phyloP scores from a whole-genome alignment of 306 rosid genomes.

The Adenanthera pavonina region DNA sequence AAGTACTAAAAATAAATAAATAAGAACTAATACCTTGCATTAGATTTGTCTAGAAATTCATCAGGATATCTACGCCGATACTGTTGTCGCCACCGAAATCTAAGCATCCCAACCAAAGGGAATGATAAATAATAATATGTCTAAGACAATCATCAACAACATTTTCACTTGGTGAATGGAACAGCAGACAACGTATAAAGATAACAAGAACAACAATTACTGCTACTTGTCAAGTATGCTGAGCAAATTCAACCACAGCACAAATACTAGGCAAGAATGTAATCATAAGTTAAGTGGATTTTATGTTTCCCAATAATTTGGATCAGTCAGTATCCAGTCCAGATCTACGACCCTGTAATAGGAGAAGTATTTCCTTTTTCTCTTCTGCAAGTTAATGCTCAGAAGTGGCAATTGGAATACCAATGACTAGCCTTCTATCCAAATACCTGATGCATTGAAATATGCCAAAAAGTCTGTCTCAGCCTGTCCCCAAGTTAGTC shows the following conservation, averaged over 20 bases:
- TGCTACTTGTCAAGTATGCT: conserved; percentile 4
- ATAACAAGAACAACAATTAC: not conserved
- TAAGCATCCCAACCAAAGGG: conserved; percentile 42
- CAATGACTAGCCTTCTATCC: not conserved
- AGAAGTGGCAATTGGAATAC: conserved; percentile 6
- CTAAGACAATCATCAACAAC: conserved; percentile 18
- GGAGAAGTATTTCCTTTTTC: not conserved
- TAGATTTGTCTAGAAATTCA: conserved; percentile 79
- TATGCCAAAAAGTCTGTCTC: not conserved
- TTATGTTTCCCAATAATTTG: not conserved
- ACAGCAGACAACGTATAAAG: not conserved
- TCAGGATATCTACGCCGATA: conserved; percentile 84
- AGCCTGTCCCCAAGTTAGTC: conserved; percentile 4
- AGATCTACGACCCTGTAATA: not conserved
- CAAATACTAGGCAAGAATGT: not conserved
- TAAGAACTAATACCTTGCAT: conserved; percentile 66
- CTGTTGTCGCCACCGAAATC: conserved; percentile 91
- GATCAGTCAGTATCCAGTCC: conserved; percentile 9
- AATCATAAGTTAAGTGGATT: not conserved
- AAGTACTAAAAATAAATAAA: not conserved
- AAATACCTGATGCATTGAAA: conserved; percentile 8
- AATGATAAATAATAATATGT: not conserved
- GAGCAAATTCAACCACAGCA: conserved; percentile 17
- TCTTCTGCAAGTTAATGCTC: not conserved
- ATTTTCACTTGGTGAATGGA: conserved; percentile 15